phyloP scores from a whole-genome alignment of 1,284 basidiomycete genomes.

The Ganoderma boninense region DNA sequence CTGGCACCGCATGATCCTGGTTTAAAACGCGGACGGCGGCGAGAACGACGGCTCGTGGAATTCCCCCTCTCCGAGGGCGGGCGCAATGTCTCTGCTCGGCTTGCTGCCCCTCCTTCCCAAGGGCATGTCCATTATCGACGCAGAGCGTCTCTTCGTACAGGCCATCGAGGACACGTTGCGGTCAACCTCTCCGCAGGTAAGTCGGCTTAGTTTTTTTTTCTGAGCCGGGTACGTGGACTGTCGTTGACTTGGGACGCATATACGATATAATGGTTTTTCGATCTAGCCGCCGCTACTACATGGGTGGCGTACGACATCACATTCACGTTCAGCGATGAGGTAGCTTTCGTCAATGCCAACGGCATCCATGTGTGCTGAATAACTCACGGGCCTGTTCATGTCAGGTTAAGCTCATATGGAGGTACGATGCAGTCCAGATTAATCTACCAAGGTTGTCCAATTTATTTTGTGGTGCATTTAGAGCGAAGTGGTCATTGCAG shows the following conservation, averaged over 20 bases:
- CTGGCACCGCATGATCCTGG: not conserved
- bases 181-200: not conserved
- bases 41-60: not conserved
- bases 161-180: not conserved
- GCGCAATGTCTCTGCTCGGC: not conserved
- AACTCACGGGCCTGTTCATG: not conserved
- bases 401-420: not conserved
- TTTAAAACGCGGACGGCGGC: not conserved
- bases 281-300: not conserved
- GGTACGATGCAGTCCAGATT: not conserved
- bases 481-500: not conserved
- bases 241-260: not conserved
- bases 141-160: not conserved
- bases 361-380: not conserved
- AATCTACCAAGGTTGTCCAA: not conserved
- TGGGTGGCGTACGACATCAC: not conserved
- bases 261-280: not conserved
- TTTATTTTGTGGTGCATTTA: not conserved
- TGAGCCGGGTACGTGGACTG: not conserved
- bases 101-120: not conserved
- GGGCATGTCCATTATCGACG: not conserved
- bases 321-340: not conserved
- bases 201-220: not conserved
- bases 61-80: not conserved
- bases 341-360: not conserved